Base-by-base conservation (phyloP, 345 rosid species). In the Hypericum perforatum region DNA sequence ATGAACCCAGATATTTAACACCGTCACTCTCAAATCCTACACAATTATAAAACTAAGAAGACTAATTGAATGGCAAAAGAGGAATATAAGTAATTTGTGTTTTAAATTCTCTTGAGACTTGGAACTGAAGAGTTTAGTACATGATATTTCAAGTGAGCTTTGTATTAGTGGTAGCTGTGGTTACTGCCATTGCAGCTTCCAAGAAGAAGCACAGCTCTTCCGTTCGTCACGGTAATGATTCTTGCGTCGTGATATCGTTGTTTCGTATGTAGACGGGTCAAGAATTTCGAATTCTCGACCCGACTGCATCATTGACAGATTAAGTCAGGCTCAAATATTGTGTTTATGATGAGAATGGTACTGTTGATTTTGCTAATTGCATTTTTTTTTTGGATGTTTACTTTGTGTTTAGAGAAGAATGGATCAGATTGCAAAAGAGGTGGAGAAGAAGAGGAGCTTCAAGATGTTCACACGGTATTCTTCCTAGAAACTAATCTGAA, bases 111-210 rank as follows among this genome's bases (percentile, higher is more conserved):
- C n/a, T 22, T 22, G 32, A 22, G 32, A 22, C 32, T 22, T 22
- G 32, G 32, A 22, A 22, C 1, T 4, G 32, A 22, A 22, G 32
- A 22, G 1, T 22, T 22, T 22, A 22, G 13, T 37, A 37, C 58
- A 61, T 68, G 76, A 50, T 77, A 11, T 44, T 74, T 57, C 50
- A 57, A 52, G 53, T 71, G 43, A 59, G 73, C 60, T 55, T 70
- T 12, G 32, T 22, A 22, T 40, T 73, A 38, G 63, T 68, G 43
- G 45, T 59, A 37, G 60, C 78, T 49, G 49, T 70, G 8, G 40
- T 54, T 37, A 60, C 70, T 54, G 70, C 74, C 44, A 11, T 54
- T 12, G 41, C 59, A 6, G 53, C 63, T 52, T 57, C 70, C 39
- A 12, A 39, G 1, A 48, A 7, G 44, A 63, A 42, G 52, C 52